Conservation (phyloP, 805 yeast species). For the Ogataea nonfermentans region DNA sequence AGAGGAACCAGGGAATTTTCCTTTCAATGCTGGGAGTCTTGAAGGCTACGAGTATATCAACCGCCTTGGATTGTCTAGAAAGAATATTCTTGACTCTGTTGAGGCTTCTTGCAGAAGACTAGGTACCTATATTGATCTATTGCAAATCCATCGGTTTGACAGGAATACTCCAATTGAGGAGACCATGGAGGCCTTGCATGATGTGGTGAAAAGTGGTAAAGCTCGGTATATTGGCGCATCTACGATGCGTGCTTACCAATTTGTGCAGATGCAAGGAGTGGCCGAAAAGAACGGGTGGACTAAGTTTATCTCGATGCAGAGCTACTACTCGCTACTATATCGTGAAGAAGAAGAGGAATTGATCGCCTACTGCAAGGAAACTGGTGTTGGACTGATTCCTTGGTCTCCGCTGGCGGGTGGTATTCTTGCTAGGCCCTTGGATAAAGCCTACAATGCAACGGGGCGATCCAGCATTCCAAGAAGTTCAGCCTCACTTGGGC, state of each 20-base stretch:
- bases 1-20: constrained; percentile 3
- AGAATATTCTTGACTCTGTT: constrained; percentile 45
- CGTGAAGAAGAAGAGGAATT: constrained; percentile 68
- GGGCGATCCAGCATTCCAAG: constrained; percentile 4
- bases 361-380: constrained; percentile 50
- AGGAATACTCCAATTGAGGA: constrained; percentile 46
- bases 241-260: constrained; percentile 54
- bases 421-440: constrained; percentile 46
- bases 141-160: constrained; percentile 58
- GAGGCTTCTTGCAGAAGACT: constrained; percentile 42
- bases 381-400: constrained; percentile 56
- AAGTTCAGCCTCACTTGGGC: constrained; percentile 8
- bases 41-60: constrained; percentile 30
- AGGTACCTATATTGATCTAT: constrained; percentile 53
- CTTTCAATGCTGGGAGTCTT: constrained; percentile 20
- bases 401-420: constrained; percentile 56
- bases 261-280: constrained; percentile 50
- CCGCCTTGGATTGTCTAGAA: constrained; percentile 42
- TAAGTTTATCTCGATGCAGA: constrained; percentile 59
- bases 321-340: constrained; percentile 52
- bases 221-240: constrained; percentile 63
- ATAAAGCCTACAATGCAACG: constrained; percentile 5
- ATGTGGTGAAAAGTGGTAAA: constrained; percentile 46
- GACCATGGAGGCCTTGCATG: constrained; percentile 56
- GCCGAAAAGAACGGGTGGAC: constrained; percentile 59